A percentile compares a stretch with the other conserved stretches of the same genome.
These are phyloP conservation scores for Paramarasmius palmivorus DNA, from an alignment of 1,284 basidiomycete genomes.

Conservation along the genomic window DNA sequence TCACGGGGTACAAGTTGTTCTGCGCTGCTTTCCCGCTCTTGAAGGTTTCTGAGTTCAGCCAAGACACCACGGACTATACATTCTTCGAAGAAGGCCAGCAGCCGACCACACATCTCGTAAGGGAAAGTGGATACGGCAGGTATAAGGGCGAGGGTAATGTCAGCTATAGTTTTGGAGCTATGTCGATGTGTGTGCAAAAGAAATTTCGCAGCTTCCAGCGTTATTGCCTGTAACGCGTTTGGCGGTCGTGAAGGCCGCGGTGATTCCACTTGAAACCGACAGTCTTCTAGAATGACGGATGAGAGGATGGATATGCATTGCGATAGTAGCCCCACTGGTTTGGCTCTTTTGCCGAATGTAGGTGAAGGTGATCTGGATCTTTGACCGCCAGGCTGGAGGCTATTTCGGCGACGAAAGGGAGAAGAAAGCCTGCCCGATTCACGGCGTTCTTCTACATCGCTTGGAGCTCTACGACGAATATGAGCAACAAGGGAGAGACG, in stretches of 20 bases:
- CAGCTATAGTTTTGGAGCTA: conserved; percentile 51
- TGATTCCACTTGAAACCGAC: conserved; percentile 57
- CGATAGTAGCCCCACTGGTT: conserved; percentile 51
- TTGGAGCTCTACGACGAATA: conserved; percentile 15
- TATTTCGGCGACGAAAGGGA: conserved; percentile 45
- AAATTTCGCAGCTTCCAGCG: conserved; percentile 63
- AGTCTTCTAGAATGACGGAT: conserved; percentile 67
- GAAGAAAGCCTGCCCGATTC: conserved; percentile 31
- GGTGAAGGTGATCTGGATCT: conserved; percentile 56
- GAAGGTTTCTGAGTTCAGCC: conserved; percentile 41
- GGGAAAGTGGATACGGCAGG: conserved; percentile 70
- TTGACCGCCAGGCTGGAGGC: conserved; percentile 34
- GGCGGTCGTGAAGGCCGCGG: conserved; percentile 63
- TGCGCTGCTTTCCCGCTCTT: conserved; percentile 25
- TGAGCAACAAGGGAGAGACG: background rate
- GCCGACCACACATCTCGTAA: conserved; percentile 53
- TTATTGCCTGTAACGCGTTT: conserved; percentile 62
- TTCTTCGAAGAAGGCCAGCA: conserved; percentile 65
- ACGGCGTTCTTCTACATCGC: conserved; percentile 20
- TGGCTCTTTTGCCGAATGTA: conserved; percentile 23
- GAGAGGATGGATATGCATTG: conserved; percentile 62
- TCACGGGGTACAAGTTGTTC: background rate
- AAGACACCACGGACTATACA: conserved; percentile 53
- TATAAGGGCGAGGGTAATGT: conserved; percentile 62
- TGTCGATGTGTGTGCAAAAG: conserved; percentile 53